These are phyloP conservation scores for Solioccasus polychromus DNA, from an alignment of 768 basidiomycete species.

Conservation along the genomic window DNA sequence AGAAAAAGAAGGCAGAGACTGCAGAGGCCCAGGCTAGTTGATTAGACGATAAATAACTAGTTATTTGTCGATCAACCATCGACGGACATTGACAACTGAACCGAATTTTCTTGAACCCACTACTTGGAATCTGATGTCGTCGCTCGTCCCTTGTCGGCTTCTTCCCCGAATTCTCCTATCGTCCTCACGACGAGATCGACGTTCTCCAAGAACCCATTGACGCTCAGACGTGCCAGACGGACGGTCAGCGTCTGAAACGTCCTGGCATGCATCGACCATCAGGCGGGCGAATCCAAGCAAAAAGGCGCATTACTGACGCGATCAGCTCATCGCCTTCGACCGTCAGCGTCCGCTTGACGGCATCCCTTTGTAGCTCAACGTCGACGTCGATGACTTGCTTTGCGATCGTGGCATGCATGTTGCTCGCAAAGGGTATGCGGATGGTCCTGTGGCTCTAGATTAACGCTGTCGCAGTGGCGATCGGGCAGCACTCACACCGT, in stretches of 20 bases:
- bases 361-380: constrained; percentile 74
- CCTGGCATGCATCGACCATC: constrained; percentile 34
- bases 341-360: constrained; percentile 68
- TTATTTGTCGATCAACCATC: constrained; percentile 15
- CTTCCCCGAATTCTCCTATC: constrained; percentile 74
- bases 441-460: constrained; percentile 45
- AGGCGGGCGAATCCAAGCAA: background rate
- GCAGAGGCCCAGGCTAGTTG: constrained; percentile 35
- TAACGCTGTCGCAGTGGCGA: background rate
- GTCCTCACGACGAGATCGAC: constrained; percentile 83
- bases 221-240: constrained; percentile 77
- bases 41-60: constrained; percentile 12
- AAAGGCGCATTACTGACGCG: constrained; percentile 53
- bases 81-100: constrained; percentile 13
- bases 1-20: constrained; percentile 78
- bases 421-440: constrained; percentile 73
- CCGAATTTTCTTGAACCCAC: constrained; percentile 5
- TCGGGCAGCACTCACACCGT: constrained; percentile 43
- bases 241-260: constrained; percentile 77
- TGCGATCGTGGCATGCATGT: constrained; percentile 76
- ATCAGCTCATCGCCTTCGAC: constrained; percentile 68
- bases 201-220: constrained; percentile 88
- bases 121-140: constrained; percentile 8
- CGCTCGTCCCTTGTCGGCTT: constrained; percentile 39
- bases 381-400: constrained; percentile 87